phyloP scores from a whole-genome alignment of 2,329 filamentous ascomycete genomes.

The Xylaria sp. region DNA sequence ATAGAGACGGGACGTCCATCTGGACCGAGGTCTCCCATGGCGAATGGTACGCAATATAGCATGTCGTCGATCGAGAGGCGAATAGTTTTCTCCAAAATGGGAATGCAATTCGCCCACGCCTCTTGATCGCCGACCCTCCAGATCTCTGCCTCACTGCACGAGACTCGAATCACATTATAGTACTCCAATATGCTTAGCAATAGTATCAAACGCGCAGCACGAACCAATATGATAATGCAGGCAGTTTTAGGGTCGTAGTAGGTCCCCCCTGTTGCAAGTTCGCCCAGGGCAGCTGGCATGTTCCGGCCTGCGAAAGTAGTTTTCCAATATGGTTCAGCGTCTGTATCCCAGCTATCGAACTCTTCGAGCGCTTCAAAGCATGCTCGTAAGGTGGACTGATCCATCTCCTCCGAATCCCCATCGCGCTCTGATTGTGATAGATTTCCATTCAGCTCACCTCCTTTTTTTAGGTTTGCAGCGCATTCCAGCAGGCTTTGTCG shows the following conservation, averaged over 20 bases:
- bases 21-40: conserved; percentile 33
- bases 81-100: conserved; percentile 27
- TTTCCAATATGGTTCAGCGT: conserved; percentile 34
- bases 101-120: conserved; percentile 33
- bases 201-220: conserved; percentile 32
- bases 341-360: conserved; percentile 36
- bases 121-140: conserved; percentile 28
- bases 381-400: conserved; percentile 23
- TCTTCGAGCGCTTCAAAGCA: conserved; percentile 35
- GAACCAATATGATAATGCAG: conserved; percentile 37
- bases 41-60: conserved; percentile 37
- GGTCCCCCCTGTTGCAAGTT: conserved; percentile 9
- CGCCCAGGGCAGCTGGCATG: conserved; percentile 34
- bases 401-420: conserved; percentile 3
- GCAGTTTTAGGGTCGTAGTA: conserved; percentile 37
- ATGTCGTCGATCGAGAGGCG: conserved; percentile 36
- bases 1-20: conserved; percentile 14
- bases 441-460: not conserved
- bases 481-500: conserved; percentile 29
- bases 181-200: conserved; percentile 39
- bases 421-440: not conserved
- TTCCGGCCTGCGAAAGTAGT: conserved; percentile 27
- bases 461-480: not conserved
- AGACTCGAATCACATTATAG: conserved; percentile 25
- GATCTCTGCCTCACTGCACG: conserved; percentile 1